phyloP scores from a whole-genome alignment of 257 asterid genomes.

The Solanum etuberosum region DNA sequence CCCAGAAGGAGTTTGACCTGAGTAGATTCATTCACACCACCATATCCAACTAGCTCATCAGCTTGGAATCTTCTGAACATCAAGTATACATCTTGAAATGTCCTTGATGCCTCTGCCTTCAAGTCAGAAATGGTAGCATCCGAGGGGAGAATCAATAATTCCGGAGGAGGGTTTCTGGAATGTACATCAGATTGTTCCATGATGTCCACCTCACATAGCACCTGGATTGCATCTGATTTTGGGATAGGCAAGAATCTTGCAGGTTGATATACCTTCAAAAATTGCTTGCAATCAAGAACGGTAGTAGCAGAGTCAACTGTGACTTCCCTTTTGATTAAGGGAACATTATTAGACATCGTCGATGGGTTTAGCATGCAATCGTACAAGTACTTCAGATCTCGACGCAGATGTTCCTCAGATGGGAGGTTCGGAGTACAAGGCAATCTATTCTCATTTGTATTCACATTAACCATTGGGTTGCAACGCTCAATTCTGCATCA shows the following conservation, averaged over 20 bases:
- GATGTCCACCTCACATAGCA: conserved; percentile 72
- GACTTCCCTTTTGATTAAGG: conserved; percentile 30
- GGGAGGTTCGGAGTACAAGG: conserved; percentile 21
- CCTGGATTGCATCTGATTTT: conserved; percentile 37
- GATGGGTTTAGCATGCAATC: conserved; percentile 67
- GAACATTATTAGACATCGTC: conserved; percentile 33
- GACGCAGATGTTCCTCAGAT: conserved; percentile 53
- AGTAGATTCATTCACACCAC: conserved; percentile 67
- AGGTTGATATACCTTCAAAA: conserved; percentile 60
- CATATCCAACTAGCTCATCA: conserved; percentile 73
- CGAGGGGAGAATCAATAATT: conserved; percentile 46
- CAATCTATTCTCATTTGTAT: conserved; percentile 1
- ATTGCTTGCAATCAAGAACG: conserved; percentile 85
- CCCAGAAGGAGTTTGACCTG: conserved; percentile 77
- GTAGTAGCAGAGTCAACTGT: conserved; percentile 41
- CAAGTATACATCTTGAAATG: conserved; percentile 68
- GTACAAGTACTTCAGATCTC: conserved; percentile 58
- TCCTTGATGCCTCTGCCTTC: conserved; percentile 71
- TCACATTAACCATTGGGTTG: conserved; percentile 22
- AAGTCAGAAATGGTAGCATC: conserved; percentile 82
- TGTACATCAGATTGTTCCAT: conserved; percentile 40
- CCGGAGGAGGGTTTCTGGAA: conserved; percentile 62
- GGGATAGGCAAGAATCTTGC: conserved; percentile 21
- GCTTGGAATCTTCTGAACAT: conserved; percentile 74
- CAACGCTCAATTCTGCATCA: conserved; percentile 71